Evolutionary conservation across 306 rosid genomes (phyloP).

Genomic region (Acacia crassicarpa): DNA sequence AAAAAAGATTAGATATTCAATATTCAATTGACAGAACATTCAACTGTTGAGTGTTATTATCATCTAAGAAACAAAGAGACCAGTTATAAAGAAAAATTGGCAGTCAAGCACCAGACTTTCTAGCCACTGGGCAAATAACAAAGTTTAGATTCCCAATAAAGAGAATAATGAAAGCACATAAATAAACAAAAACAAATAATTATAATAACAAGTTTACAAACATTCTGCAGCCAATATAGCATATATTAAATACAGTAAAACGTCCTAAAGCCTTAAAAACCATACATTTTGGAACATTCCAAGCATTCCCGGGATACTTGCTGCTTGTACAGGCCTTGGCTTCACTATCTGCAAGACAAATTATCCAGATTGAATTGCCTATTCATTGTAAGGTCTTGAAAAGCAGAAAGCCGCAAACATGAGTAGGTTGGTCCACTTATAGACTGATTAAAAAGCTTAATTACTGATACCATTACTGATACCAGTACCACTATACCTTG

Average conservation of each 20-base stretch:
- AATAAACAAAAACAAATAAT: background rate
- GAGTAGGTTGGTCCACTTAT: background rate
- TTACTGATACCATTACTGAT: background rate
- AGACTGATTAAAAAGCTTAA: background rate
- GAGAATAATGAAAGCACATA: background rate
- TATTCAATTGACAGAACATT: background rate
- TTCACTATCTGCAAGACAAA: conserved; percentile 79
- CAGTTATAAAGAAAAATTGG: background rate
- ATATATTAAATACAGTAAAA: background rate
- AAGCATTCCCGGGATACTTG: conserved; percentile 99
- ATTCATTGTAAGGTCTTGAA: conserved; percentile 11
- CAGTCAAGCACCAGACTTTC: background rate
- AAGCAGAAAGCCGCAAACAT: conserved; percentile 8
- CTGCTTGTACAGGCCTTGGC: conserved; percentile 98
- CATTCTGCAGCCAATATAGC: background rate
- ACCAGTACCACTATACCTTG: conserved; percentile 58
- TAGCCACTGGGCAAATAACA: background rate
- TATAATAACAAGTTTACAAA: background rate
- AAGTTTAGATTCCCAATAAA: background rate
- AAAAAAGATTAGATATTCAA: background rate
- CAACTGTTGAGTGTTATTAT: background rate
- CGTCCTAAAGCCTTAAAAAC: conserved; percentile 3
- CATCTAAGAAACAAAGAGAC: background rate
- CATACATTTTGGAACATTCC: conserved; percentile 98
- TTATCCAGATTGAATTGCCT: conserved; percentile 27